Base-by-base conservation (phyloP, 495 filamentous ascomycete genomes). In the Neurospora sp. region DNA sequence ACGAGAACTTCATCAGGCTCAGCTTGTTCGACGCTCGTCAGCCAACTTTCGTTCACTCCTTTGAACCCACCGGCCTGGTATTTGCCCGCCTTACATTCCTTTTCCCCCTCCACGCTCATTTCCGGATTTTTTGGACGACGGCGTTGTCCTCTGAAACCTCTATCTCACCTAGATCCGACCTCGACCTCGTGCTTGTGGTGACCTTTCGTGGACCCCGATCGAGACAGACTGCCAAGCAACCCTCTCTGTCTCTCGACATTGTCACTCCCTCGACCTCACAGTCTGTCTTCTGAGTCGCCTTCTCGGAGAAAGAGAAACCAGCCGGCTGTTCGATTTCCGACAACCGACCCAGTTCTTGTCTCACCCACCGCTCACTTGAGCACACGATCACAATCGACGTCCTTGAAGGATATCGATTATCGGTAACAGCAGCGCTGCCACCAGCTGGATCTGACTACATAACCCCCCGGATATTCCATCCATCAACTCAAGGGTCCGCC, bases 391-490 rank as follows among this genome's bases (percentile, higher is more conserved):
- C 77, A 48, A 69, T 75, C 42, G 48, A 74, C 69, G 76, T 81
- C 80, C 81, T 82, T 79, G 81, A 81, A 75, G 80, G 81, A 80
- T 78, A 76, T 75, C 69, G 74, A 66, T 35, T 35, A 66, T 66
- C 27, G 54, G 72, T 72, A 75, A 77, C 79, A 81, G 80, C 81
- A 77, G 80, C 74, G 80, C 80, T 82, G 77, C 76, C 76, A 41
- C 79, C 77, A 81, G 80, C 78, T 80, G 81, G 82, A 76, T 77
- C 82, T 82, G 83, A 81, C 73, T 72, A 74, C 69, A 74, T 73
- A 74, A 72, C 72, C 66, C 71, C 72, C n/a, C 46, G 14, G 71
- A 46, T 46, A 14, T 59, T 72, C 71, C 40, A 39, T 35, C 66
- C 40, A 23, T 27, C 23, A 66, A 12, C 54, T 70, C 59, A 37